Evolutionary conservation across 2,329 filamentous ascomycete species (phyloP).

Genomic region (Phoma sp.): DNA sequence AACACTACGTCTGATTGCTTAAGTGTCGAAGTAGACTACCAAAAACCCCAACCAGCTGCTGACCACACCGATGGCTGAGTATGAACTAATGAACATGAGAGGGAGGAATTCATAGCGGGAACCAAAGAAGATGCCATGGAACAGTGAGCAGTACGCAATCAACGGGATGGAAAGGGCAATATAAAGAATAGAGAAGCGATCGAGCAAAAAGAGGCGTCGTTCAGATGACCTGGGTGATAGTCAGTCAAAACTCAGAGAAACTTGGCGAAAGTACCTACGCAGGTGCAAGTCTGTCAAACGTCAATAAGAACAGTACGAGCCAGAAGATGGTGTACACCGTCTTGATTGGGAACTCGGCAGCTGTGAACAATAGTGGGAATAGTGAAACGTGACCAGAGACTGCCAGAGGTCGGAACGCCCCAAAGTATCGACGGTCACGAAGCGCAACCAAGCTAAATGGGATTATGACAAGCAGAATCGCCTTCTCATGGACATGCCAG

Average conservation of each 20-base stretch:
- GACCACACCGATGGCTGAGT: conserved; percentile 91
- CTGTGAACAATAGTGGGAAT: conserved; percentile 91
- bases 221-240: conserved; percentile 13
- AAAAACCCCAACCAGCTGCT: conserved; percentile 95
- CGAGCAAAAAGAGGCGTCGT: conserved; percentile 80
- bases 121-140: conserved; percentile 86
- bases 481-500: conserved; percentile 99
- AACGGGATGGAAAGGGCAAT: conserved; percentile 88
- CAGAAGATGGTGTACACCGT: conserved; percentile 91
- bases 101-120: conserved; percentile 87
- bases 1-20: neutral
- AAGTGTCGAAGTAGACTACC: conserved; percentile 78
- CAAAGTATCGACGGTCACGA: conserved; percentile 86
- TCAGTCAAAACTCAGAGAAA: conserved; percentile 23
- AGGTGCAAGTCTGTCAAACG: conserved; percentile 87
- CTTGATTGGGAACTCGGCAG: conserved; percentile 92
- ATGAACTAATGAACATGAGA: conserved; percentile 96
- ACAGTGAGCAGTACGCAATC: conserved; percentile 84
- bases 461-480: conserved; percentile 90
- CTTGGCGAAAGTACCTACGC: conserved; percentile 59
- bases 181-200: conserved; percentile 89
- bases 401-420: conserved; percentile 88
- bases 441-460: conserved; percentile 93
- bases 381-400: conserved; percentile 95
- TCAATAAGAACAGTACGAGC: conserved; percentile 84